Evolutionary conservation across 1,284 basidiomycete species (phyloP).

Genomic region (Trichosporon sp.): DNA sequence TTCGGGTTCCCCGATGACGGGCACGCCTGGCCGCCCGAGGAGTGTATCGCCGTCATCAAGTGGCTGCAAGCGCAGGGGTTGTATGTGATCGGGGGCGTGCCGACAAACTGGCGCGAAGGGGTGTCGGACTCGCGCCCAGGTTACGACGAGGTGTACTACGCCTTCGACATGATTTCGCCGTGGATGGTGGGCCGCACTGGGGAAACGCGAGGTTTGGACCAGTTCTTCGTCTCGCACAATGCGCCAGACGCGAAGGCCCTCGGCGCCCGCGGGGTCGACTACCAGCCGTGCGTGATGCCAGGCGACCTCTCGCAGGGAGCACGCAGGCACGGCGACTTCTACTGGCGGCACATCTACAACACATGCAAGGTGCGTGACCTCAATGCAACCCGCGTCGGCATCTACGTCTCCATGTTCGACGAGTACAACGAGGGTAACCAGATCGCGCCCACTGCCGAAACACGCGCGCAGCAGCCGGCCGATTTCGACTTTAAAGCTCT

Average conservation of each 20-base stretch:
- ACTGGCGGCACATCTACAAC: slow-evolving; percentile 35
- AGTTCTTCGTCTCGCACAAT: slow-evolving; percentile 25
- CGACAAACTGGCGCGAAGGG: slow-evolving; percentile 31
- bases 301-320: slow-evolving; percentile 29
- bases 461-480: slow-evolving; percentile 24
- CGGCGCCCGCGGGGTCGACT: slow-evolving; percentile 25
- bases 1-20: slow-evolving; percentile 33
- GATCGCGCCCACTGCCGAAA: slow-evolving; percentile 34
- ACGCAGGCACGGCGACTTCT: slow-evolving; percentile 32
- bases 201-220: slow-evolving; percentile 26
- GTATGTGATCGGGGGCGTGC: slow-evolving; percentile 34
- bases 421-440: slow-evolving; percentile 36
- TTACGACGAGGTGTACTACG: slow-evolving; percentile 28
- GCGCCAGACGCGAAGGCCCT: slow-evolving; percentile 24
- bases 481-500: slow-evolving; percentile 29
- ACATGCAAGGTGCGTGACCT: slow-evolving; percentile 6
- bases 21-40: slow-evolving; percentile 21
- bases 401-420: slow-evolving; percentile 35
- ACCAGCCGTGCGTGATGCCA: slow-evolving; percentile 34
- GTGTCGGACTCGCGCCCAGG: slow-evolving; percentile 26
- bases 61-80: slow-evolving; percentile 28
- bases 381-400: slow-evolving; percentile 9
- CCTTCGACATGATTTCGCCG: slow-evolving; percentile 31
- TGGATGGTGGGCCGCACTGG: slow-evolving; percentile 35
- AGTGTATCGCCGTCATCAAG: slow-evolving; percentile 29